A percentile compares a stretch with the other conserved stretches of the same genome.
phyloP scores from a whole-genome alignment of 1,139 yeast genomes.

The Geotrichum klebahnii region DNA sequence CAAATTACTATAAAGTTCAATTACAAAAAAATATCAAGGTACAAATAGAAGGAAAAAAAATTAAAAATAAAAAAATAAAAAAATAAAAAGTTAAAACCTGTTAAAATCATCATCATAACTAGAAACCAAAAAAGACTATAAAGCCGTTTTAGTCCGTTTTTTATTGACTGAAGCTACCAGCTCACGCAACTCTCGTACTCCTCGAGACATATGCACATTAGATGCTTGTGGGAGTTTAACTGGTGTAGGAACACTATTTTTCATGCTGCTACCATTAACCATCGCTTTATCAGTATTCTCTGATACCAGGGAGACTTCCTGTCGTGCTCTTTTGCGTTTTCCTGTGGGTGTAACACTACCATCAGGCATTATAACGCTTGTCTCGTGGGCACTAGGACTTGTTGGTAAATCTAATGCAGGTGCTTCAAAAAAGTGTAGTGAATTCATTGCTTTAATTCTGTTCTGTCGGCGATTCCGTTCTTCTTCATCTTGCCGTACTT shows the following conservation, averaged over 20 bases:
- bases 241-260: background rate
- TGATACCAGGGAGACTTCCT: too few species aligned
- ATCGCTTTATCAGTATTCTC: background rate
- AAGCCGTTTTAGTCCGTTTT: constrained; percentile 2
- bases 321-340: too few species aligned
- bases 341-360: too few species aligned
- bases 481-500: constrained; percentile 8
- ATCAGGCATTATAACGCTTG: background rate
- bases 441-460: constrained; percentile 10
- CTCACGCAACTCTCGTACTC: constrained; percentile 19
- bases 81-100: background rate
- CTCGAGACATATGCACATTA: constrained; percentile 6
- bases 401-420: background rate
- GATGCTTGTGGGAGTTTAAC: background rate
- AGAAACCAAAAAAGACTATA: background rate
- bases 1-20: background rate
- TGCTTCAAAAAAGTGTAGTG: constrained; percentile 4
- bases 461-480: constrained; percentile 6
- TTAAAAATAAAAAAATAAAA: background rate
- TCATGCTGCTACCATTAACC: background rate
- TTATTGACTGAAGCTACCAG: constrained; percentile 21
- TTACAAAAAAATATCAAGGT: background rate
- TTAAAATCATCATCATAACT: background rate
- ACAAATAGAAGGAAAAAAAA: too few species aligned
- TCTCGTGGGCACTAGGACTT: background rate